Evolutionary conservation across 345 rosid genomes (phyloP).

Genomic region (Ricinus communis): DNA sequence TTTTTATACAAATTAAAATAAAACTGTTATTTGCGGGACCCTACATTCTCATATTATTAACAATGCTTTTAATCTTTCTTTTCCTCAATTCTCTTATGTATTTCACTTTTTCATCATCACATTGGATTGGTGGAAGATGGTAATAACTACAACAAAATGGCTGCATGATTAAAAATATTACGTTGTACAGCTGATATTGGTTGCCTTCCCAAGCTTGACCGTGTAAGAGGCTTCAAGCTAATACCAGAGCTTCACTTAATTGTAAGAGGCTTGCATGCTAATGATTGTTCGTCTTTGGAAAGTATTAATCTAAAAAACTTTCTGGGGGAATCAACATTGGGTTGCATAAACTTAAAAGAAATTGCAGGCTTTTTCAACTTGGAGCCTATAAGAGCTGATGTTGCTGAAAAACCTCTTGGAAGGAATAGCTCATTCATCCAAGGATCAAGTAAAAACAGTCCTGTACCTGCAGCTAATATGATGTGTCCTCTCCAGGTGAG

Average conservation of each 20-base stretch:
- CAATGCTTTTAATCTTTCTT: too few species aligned
- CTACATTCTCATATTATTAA: too few species aligned
- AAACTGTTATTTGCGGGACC: too few species aligned
- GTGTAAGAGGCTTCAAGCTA: not conserved
- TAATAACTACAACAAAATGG: too few species aligned
- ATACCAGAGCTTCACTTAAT: conserved; percentile 20
- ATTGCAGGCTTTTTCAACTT: conserved; percentile 13
- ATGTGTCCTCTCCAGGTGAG: conserved; percentile 14
- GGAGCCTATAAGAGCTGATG: conserved; percentile 11
- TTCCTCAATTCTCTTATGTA: too few species aligned
- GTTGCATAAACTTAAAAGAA: conserved; percentile 12
- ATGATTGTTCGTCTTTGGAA: not conserved
- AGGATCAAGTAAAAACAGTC: not conserved
- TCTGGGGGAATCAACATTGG: not conserved
- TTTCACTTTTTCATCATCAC: too few species aligned
- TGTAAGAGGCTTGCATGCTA: conserved; percentile 5
- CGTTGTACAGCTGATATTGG: conserved; percentile 10
- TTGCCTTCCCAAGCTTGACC: not conserved
- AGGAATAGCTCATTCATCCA: not conserved
- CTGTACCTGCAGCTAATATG: not conserved
- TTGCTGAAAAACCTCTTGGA: conserved; percentile 1
- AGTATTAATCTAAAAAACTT: conserved; percentile 4
- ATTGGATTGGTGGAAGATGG: too few species aligned
- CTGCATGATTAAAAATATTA: too few species aligned
- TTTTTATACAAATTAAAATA: too few species aligned